Conservation (phyloP, 805 yeast species). For the Yamadazyma sp. region DNA sequence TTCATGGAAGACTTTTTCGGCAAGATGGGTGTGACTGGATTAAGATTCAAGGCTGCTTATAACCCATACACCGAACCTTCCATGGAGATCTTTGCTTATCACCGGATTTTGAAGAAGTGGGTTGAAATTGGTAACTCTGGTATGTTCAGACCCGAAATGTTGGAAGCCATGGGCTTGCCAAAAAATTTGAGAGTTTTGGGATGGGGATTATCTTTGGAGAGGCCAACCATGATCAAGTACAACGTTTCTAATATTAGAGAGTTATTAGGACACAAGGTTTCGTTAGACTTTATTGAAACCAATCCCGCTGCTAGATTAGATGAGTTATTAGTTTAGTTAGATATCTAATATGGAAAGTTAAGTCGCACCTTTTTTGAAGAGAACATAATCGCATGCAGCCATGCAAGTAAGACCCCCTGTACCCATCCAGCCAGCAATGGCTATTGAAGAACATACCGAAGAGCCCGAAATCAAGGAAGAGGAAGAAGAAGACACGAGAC, state of each 20-base stretch:
- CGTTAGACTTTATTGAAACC: constrained; percentile 88
- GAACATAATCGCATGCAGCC: no score
- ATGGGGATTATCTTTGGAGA: constrained; percentile 94
- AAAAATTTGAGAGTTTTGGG: constrained; percentile 91
- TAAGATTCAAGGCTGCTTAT: constrained; percentile 97
- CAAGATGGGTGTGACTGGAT: constrained; percentile 94
- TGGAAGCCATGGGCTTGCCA: constrained; percentile 97
- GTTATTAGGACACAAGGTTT: constrained; percentile 93
- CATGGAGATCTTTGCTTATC: constrained; percentile 96
- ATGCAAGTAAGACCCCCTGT: no score
- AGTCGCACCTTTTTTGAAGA: no score
- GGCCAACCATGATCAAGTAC: constrained; percentile 99
- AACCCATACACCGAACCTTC: constrained; percentile 99
- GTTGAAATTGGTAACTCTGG: constrained; percentile 99
- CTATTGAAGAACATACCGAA: neutral
- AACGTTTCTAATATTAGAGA: constrained; percentile 96
- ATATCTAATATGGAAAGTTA: no score
- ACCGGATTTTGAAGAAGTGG: constrained; percentile 92
- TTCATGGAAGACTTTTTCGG: constrained; percentile 97
- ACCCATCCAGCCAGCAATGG: constrained; percentile 1
- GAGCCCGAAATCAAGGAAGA: constrained; percentile 5
- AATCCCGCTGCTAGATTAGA: constrained; percentile 98
- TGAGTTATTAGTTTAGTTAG: constrained; percentile 38
- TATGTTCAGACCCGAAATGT: constrained; percentile 99
- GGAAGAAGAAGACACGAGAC: constrained; percentile 7